Conservation (phyloP, 192 early-diverging fungal species). For the Coemansia brasiliensis region DNA sequence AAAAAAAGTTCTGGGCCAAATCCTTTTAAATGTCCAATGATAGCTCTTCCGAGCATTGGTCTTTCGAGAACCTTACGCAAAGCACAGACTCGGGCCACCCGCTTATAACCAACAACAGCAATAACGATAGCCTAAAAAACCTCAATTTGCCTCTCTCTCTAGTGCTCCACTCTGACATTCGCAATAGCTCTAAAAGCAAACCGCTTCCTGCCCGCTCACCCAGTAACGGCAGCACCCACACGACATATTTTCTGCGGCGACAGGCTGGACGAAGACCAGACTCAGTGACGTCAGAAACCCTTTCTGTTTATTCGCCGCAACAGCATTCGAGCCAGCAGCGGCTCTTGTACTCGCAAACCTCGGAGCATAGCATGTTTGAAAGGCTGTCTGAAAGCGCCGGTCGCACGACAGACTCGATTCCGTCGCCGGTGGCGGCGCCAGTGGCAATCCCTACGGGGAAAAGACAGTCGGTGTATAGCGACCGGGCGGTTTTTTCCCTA, state of each 20-base stretch:
- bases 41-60: slow-evolving; percentile 63
- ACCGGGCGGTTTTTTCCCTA: slow-evolving; percentile 28
- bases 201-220: slow-evolving; percentile 20
- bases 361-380: slow-evolving; percentile 23
- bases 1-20: not conserved
- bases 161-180: slow-evolving; percentile 14
- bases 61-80: slow-evolving; percentile 53
- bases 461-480: slow-evolving; percentile 16
- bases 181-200: slow-evolving; percentile 3
- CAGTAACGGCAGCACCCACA: slow-evolving; percentile 31
- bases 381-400: not conserved
- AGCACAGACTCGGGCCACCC: slow-evolving; percentile 45
- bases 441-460: not conserved
- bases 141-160: slow-evolving; percentile 44
- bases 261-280: slow-evolving; percentile 21
- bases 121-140: slow-evolving; percentile 13
- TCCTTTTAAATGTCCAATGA: slow-evolving; percentile 49
- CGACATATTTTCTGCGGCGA: slow-evolving; percentile 15
- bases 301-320: slow-evolving; percentile 23
- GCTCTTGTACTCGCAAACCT: slow-evolving; percentile 12
- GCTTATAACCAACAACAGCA: slow-evolving; percentile 1
- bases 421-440: not conserved
- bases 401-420: slow-evolving; percentile 4
- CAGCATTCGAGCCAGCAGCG: slow-evolving; percentile 31
- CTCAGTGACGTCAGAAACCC: slow-evolving; percentile 29